Evolutionary conservation across 768 basidiomycete genomes (phyloP).

Genomic region (Chiua virens): DNA sequence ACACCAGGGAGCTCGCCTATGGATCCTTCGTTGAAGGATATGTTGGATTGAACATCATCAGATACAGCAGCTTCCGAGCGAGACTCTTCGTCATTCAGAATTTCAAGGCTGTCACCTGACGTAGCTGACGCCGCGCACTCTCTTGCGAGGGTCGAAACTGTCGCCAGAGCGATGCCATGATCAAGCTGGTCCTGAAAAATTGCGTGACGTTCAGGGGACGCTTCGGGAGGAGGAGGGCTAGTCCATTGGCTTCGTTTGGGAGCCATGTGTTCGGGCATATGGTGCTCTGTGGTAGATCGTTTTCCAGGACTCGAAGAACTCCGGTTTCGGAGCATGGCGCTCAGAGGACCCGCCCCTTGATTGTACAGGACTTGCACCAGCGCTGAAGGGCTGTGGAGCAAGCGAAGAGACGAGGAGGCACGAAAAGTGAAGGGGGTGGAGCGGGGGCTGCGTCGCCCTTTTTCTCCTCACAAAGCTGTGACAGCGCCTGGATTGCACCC

Average conservation of each 20-base stretch:
- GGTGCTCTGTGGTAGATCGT: conserved; percentile 32
- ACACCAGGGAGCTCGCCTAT: conserved; percentile 13
- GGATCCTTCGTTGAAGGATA: conserved; percentile 60
- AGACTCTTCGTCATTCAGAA: conserved; percentile 63
- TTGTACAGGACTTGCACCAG: conserved; percentile 61
- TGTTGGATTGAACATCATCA: conserved; percentile 70
- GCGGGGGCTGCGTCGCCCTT: conserved; percentile 47
- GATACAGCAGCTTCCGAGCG: conserved; percentile 60
- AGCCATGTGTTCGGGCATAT: conserved; percentile 72
- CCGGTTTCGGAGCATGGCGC: conserved; percentile 50
- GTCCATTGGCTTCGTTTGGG: conserved; percentile 82
- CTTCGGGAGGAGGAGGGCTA: conserved; percentile 79
- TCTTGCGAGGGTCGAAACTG: conserved; percentile 59
- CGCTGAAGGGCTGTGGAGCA: conserved; percentile 72
- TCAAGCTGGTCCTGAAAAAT: conserved; percentile 70
- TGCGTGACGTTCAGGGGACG: conserved; percentile 61
- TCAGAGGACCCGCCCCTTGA: conserved; percentile 45
- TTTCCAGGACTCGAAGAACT: conserved; percentile 46
- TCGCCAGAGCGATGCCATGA: conserved; percentile 65
- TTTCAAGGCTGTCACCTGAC: conserved; percentile 60
- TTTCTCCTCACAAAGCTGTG: conserved; percentile 91
- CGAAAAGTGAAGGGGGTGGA: conserved; percentile 41
- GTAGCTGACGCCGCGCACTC: conserved; percentile 51
- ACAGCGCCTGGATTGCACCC: conserved; percentile 76
- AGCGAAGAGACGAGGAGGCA: conserved; percentile 45